Conservation (phyloP, 1,139 yeast species). For the Entelexis sorbosivorans region DNA sequence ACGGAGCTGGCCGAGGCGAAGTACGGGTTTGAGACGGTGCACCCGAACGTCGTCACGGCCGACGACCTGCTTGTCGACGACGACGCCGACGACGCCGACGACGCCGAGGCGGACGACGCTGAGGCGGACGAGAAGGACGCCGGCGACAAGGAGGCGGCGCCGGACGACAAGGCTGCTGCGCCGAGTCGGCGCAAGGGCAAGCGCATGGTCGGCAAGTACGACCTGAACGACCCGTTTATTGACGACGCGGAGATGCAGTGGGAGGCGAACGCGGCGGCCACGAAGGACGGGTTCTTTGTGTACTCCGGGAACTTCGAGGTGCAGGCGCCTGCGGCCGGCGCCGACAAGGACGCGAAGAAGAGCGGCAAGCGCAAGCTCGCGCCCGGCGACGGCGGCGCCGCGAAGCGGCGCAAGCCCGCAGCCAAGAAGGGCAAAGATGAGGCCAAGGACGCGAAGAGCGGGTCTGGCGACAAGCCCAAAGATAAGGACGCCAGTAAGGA, state of each 20-base stretch:
- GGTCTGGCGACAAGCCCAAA: neutral
- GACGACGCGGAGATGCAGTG: constrained; percentile 86
- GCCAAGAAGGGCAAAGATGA: constrained; percentile 9
- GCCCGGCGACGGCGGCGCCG: neutral
- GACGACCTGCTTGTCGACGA: constrained; percentile 52
- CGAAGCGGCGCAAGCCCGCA: constrained; percentile 13
- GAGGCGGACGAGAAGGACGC: constrained; percentile 16
- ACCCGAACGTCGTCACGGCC: constrained; percentile 53
- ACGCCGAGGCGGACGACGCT: constrained; percentile 28
- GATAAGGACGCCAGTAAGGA: neutral
- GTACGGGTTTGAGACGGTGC: constrained; percentile 68
- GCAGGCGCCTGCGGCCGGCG: constrained; percentile 28
- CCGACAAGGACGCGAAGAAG: constrained; percentile 27
- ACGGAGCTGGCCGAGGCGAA: constrained; percentile 71
- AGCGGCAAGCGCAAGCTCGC: constrained; percentile 18
- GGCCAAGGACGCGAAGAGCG: neutral
- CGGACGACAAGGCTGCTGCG: constrained; percentile 29
- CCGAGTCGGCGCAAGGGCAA: constrained; percentile 28
- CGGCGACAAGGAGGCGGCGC: constrained; percentile 12
- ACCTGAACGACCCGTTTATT: constrained; percentile 86
- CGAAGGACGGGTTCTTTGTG: constrained; percentile 92
- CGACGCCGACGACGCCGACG: constrained; percentile 46
- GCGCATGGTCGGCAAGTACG: constrained; percentile 60
- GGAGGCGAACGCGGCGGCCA: constrained; percentile 88
- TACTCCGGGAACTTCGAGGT: constrained; percentile 75